Evolutionary conservation across 495 filamentous ascomycete species (phyloP), one percentile per base, ranked within the genome.

Genomic region (Aspergillus cristatus): DNA sequence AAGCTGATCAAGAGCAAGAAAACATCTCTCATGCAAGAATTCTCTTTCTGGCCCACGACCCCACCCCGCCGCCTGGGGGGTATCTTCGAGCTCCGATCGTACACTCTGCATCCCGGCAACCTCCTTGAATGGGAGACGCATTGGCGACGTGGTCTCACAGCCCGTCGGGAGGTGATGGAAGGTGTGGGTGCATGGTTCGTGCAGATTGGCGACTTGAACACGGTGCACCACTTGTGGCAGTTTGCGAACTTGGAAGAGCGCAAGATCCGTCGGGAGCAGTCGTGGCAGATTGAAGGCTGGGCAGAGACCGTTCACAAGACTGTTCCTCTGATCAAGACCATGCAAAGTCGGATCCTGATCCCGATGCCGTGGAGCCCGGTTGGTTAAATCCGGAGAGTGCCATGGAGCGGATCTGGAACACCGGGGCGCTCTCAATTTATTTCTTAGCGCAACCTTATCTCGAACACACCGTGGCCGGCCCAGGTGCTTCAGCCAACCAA

Each of bases 141-240:
- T 60, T 98, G 91, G 91, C 75, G 93, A n/a, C 75, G 81, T 29
- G 91, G 91, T 16, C 71, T 98, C 31, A 81, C 82, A 57, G 91
- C 91, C 1, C 74, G 91, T 15, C 75, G 84, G 16, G 86, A 97
- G 52, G 90, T 97, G 14, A 97, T 97, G 93, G 91, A 97, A 55
- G 91, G 91, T 11, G 93, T 98, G 1, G 91, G 91, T 8, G 91
- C 91, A 1, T 98, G 91, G 91, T 98, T 98, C 45, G 89, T 94
- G 20, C 91, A 98, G 68, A 89, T 98, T 47, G 91, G 91, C 33
- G 91, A 95, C 33, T 70, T 98, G 32, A 98, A 98, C 67, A 95
- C 86, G 0, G 91, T 98, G 14, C 93, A 98, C 63, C 90, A 97
- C 54, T 73, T 98, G 17, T 98, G 91, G 91, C 91, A 98, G 53